Evolutionary conservation across 2,329 filamentous ascomycete genomes (phyloP), one percentile per base, ranked within the genome.

Genomic region (Trichoderma afroharzianum): DNA sequence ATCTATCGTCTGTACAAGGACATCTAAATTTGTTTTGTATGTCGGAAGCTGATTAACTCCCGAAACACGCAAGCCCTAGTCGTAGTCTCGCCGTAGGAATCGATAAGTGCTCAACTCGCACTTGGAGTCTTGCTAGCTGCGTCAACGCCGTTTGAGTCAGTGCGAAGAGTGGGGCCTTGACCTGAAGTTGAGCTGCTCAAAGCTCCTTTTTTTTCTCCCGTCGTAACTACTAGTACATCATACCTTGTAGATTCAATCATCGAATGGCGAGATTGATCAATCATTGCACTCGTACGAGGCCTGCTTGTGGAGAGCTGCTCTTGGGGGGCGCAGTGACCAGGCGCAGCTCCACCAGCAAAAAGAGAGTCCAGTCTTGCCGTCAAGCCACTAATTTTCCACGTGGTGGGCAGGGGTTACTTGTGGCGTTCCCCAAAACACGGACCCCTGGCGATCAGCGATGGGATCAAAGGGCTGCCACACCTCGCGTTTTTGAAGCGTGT

Each of bases 381-480:
- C 33, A 70, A 70, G 64, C 70, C 70, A 63, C 64, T 21, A n/a
- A 11, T 47, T 63, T 72, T 30, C 71, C 71, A 72, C 71, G 71
- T 72, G 71, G 71, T 39, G 33, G 58, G 47, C 71, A 70, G 67
- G 71, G 71, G 71, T 43, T 33, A 11, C 26, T 69, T 69, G 66
- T 69, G 66, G 66, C 66, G 30, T 64, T 64, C 33, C 36, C 36
- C 32, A 53, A 30, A 39, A 32, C 15, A 47, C 63, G 24, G 55
- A 71, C 71, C 67, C 71, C 71, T 72, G 70, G 70, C 70, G 70
- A 72, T 72, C 69, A 64, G 62, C 63, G 36, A 66, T 71, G 69
- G 32, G 57, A n/a, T 59, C 28, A 33, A 32, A 30, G 28, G 57
- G 69, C 61, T 71, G 69, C 39, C 69, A 71, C 69, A 68, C 70